These are phyloP conservation scores for Botryosphaeria dothidea DNA, from an alignment of 2,329 filamentous ascomycete species.

Conservation along the genomic window DNA sequence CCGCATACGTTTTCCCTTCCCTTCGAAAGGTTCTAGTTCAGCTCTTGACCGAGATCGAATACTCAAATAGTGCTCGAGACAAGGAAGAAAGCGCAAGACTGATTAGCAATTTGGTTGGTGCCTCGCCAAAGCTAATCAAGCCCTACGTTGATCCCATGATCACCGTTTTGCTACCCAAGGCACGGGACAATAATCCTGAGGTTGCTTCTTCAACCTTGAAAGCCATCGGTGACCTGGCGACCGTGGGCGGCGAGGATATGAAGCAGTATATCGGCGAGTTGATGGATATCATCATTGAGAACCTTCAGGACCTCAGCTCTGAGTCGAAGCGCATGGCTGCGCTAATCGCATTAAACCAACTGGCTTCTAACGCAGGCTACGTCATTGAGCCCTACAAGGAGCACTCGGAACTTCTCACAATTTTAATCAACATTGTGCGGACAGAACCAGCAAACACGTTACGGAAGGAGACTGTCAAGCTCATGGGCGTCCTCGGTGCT, in stretches of 20 bases:
- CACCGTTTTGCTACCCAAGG: slow-evolving; percentile 88
- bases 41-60: slow-evolving; percentile 92
- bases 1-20: slow-evolving; percentile 95
- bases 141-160: slow-evolving; percentile 98
- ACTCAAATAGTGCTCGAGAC: slow-evolving; percentile 88
- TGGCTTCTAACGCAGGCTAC: slow-evolving; percentile 95
- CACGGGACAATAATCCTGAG: slow-evolving; percentile 78
- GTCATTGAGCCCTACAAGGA: slow-evolving; percentile 96
- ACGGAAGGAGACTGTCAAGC: slow-evolving; percentile 90
- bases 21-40: slow-evolving; percentile 94
- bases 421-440: slow-evolving; percentile 91
- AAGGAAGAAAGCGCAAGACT: slow-evolving; percentile 96
- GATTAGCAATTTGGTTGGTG: slow-evolving; percentile 87
- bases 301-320: slow-evolving; percentile 90
- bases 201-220: slow-evolving; percentile 95
- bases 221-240: slow-evolving; percentile 90
- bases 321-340: slow-evolving; percentile 88
- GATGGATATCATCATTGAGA: slow-evolving; percentile 94
- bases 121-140: slow-evolving; percentile 89
- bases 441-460: slow-evolving; percentile 85
- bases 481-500: slow-evolving; percentile 93
- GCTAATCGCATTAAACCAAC: slow-evolving; percentile 83
- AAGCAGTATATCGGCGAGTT: slow-evolving; percentile 84
- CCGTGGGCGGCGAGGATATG: slow-evolving; percentile 93
- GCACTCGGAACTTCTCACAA: slow-evolving; percentile 88